Conservation (phyloP, 2,329 filamentous ascomycete species). For the Aureobasidium sp. region DNA sequence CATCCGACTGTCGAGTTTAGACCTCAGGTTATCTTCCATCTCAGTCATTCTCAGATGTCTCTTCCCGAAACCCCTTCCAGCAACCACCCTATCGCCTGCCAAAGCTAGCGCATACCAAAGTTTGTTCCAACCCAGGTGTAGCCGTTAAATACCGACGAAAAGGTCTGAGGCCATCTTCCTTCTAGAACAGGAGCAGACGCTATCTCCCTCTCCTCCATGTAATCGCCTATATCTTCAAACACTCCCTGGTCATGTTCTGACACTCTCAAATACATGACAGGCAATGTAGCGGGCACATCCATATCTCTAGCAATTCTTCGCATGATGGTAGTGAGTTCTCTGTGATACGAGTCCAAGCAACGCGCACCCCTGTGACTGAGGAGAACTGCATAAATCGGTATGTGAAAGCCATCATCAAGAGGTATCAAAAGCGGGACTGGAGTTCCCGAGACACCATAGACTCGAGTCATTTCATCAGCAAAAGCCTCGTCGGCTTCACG, state of each 20-base stretch:
- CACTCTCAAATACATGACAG: neutral
- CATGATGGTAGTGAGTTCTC: neutral
- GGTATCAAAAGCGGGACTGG: neutral
- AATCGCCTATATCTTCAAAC: neutral
- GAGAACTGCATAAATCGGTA: neutral
- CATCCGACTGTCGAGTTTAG: conserved; percentile 24
- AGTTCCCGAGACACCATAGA: neutral
- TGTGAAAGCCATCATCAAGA: neutral
- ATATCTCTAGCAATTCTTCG: neutral
- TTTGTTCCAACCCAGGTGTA: neutral
- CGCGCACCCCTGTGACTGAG: neutral
- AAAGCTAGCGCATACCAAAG: neutral
- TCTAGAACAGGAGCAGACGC: neutral
- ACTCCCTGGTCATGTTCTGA: neutral
- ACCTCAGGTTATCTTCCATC: neutral
- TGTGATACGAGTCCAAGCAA: neutral
- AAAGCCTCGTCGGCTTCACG: neutral
- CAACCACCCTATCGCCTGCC: neutral
- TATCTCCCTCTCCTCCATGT: neutral
- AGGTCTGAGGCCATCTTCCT: neutral
- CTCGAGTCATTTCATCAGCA: neutral
- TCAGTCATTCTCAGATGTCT: neutral
- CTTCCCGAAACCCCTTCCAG: neutral
- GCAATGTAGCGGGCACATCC: neutral
- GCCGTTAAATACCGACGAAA: neutral